These are phyloP conservation scores for Candida ascalaphidarum DNA, from an alignment of 805 yeast species.

Conservation along the genomic window DNA sequence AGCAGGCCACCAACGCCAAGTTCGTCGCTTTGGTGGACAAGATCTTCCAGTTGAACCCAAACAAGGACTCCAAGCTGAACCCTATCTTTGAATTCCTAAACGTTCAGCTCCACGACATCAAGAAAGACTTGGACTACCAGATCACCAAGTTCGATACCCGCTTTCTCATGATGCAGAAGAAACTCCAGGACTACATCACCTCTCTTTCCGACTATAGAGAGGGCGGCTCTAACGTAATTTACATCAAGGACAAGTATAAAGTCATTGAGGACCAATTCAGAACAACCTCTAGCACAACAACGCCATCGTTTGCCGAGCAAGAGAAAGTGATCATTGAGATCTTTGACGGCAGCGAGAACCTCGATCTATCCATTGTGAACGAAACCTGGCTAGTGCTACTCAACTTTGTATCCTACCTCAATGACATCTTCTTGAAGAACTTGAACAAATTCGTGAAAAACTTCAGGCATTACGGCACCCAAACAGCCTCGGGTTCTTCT, in stretches of 20 bases:
- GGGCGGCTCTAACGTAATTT: slow-evolving; percentile 27
- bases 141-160: slow-evolving; percentile 25
- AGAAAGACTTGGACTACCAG: slow-evolving; percentile 27
- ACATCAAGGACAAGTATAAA: slow-evolving; percentile 30
- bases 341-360: slow-evolving; percentile 29
- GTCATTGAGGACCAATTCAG: slow-evolving; percentile 25
- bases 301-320: slow-evolving; percentile 14
- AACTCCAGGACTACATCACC: slow-evolving; percentile 25
- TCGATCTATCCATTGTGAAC: slow-evolving; percentile 32
- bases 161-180: slow-evolving; percentile 28
- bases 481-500: no score
- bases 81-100: slow-evolving; percentile 28
- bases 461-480: slow-evolving; percentile 23
- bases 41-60: slow-evolving; percentile 22
- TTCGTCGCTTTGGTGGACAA: slow-evolving; percentile 32
- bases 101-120: slow-evolving; percentile 21
- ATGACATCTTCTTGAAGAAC: slow-evolving; percentile 19
- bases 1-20: slow-evolving; percentile 13
- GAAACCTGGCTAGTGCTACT: slow-evolving; percentile 35
- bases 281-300: slow-evolving; percentile 16
- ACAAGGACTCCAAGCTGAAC: slow-evolving; percentile 9
- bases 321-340: slow-evolving; percentile 15
- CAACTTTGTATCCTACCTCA: slow-evolving; percentile 26
- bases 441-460: slow-evolving; percentile 28
- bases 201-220: slow-evolving; percentile 21